A percentile compares a stretch with the other conserved stretches of the same genome.
Conservation (phyloP, 495 filamentous ascomycete genomes). For the Tuber indicum region DNA sequence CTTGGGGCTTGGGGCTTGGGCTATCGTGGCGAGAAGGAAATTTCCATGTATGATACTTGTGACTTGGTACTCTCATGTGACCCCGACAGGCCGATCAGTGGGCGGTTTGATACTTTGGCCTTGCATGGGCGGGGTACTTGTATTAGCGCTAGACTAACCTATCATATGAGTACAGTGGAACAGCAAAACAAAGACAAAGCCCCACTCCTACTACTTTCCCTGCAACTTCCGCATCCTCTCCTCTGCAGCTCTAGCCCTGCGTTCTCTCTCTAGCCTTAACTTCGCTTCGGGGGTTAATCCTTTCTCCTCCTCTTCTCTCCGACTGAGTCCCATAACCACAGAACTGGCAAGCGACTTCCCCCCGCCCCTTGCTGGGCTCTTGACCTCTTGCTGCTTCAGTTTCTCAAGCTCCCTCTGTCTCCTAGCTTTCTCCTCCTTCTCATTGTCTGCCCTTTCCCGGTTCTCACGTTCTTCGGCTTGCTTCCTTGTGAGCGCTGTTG, state of each 20-base stretch:
- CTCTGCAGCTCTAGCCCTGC: constrained; percentile 34
- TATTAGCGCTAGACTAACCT: not conserved
- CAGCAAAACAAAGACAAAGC: not conserved
- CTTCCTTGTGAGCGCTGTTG: constrained; percentile 57
- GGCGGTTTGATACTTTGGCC: not conserved
- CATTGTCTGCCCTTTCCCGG: constrained; percentile 55
- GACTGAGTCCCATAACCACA: constrained; percentile 37
- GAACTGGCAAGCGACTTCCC: constrained; percentile 35
- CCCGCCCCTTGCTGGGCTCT: constrained; percentile 56
- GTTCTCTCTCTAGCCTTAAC: constrained; percentile 26
- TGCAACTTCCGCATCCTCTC: constrained; percentile 69
- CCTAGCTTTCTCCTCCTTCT: constrained; percentile 51
- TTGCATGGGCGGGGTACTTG: not conserved
- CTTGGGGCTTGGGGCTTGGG: not conserved
- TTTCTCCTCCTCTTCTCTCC: constrained; percentile 41
- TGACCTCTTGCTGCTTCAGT: constrained; percentile 59
- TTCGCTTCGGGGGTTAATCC: constrained; percentile 40
- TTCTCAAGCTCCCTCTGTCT: constrained; percentile 55
- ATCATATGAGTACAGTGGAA: not conserved
- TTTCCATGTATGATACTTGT: not conserved
- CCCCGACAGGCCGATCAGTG: not conserved
- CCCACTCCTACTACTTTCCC: constrained; percentile 29
- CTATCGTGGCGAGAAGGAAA: not conserved
- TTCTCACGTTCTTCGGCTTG: constrained; percentile 61
- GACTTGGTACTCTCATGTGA: not conserved